Evolutionary conservation across 1,284 basidiomycete species (phyloP).

Genomic region (Termitomyces sp.): DNA sequence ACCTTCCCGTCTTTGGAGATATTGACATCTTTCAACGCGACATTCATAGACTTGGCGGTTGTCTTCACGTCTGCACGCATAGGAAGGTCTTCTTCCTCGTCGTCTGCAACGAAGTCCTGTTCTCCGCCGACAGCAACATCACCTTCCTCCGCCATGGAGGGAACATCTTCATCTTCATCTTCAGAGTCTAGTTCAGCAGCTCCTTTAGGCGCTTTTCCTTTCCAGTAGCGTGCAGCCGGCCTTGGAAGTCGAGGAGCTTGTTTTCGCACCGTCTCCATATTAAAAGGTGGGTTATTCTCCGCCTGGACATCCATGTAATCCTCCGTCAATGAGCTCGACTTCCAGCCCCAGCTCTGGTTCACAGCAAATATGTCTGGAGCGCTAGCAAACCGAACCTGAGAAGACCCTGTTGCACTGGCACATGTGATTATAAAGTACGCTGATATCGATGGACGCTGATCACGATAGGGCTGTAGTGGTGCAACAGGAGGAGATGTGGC

Average conservation of each 20-base stretch:
- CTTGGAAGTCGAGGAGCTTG: slow-evolving; percentile 65
- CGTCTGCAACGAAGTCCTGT: slow-evolving; percentile 42
- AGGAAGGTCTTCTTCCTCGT: slow-evolving; percentile 40
- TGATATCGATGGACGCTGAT: slow-evolving; percentile 61
- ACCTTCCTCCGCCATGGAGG: slow-evolving; percentile 43
- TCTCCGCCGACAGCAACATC: slow-evolving; percentile 57
- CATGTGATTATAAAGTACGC: slow-evolving; percentile 86
- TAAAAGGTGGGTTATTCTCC: slow-evolving; percentile 31
- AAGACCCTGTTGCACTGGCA: slow-evolving; percentile 75
- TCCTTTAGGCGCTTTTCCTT: slow-evolving; percentile 79
- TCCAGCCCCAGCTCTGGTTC: slow-evolving; percentile 80
- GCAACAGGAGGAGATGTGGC: slow-evolving; percentile 35
- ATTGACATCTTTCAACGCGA: slow-evolving; percentile 69
- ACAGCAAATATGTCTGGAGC: slow-evolving; percentile 83
- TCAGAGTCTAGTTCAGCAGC: slow-evolving; percentile 53
- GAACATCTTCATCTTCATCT: slow-evolving; percentile 51
- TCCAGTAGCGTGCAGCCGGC: slow-evolving; percentile 78
- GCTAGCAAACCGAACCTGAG: slow-evolving; percentile 79
- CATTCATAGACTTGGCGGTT: slow-evolving; percentile 55
- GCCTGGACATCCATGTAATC: slow-evolving; percentile 50
- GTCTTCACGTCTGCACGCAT: slow-evolving; percentile 29
- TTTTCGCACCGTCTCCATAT: slow-evolving; percentile 41
- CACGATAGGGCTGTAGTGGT: slow-evolving; percentile 67
- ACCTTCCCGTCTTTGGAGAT: slow-evolving; percentile 75
- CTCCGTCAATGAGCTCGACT: slow-evolving; percentile 62